Percentiles rank a stretch among this genome's conserved stretches.
These are phyloP conservation scores for Limnomonas spitsbergensis DNA, from an alignment of 139 green algal species.

Conservation along the genomic window DNA sequence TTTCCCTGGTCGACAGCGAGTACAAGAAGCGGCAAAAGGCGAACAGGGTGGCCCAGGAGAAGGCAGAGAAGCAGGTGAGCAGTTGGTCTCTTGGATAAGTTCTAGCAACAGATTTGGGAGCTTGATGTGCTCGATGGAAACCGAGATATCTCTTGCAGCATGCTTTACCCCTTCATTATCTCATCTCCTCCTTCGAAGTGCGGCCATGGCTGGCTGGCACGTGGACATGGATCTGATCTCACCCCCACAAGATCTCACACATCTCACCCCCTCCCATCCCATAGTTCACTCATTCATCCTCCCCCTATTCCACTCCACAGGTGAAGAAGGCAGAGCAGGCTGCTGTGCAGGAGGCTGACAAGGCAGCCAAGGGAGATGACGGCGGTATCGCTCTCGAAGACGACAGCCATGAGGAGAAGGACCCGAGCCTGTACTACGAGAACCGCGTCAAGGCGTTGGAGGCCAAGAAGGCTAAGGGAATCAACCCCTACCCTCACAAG, in stretches of 20 bases:
- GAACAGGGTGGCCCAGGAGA: conserved; percentile 67
- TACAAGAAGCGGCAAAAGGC: conserved; percentile 88
- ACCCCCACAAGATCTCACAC: no score
- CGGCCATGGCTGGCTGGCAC: no score
- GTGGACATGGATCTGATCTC: no score
- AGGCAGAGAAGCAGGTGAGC: conserved; percentile 79
- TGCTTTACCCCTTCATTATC: background rate
- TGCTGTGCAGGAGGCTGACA: conserved; percentile 53
- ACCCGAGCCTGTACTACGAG: conserved; percentile 88
- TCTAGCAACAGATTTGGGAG: conserved; percentile 3
- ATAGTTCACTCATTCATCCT: conserved; percentile 1
- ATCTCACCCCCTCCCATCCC: no score
- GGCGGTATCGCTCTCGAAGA: conserved; percentile 51
- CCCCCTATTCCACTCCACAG: no score
- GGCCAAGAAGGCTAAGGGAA: conserved; percentile 70
- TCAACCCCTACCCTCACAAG: conserved; percentile 99
- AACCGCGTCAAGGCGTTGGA: conserved; percentile 75
- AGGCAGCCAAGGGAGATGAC: conserved; percentile 26
- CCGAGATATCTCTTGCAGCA: background rate
- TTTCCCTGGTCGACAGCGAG: conserved; percentile 68
- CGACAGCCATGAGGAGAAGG: conserved; percentile 67
- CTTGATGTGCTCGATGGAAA: no score
- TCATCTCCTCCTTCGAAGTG: no score
- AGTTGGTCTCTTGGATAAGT: no score
- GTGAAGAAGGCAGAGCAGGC: conserved; percentile 64